Conservation (phyloP, 2,329 filamentous ascomycete genomes). For the Paecilomyces dactylethromorphus region DNA sequence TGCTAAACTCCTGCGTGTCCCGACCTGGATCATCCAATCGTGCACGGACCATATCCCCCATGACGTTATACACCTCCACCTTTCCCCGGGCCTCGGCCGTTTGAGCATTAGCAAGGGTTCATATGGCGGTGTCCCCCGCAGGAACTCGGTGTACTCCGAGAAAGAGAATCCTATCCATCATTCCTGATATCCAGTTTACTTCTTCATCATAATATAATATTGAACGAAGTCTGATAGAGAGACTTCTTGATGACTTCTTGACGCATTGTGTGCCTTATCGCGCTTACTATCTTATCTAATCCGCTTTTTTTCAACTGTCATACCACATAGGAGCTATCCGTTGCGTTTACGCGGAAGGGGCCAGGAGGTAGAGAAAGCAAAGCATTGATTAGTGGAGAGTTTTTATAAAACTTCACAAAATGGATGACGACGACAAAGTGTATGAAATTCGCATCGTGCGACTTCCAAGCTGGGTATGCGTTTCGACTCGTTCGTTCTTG, state of each 20-base stretch:
- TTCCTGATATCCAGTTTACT: too few species aligned
- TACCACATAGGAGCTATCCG: neutral
- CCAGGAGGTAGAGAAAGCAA: neutral
- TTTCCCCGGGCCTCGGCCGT: neutral
- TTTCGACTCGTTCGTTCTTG: neutral
- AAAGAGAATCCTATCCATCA: too few species aligned
- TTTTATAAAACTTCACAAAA: neutral
- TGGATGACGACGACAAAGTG: neutral
- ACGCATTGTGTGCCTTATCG: too few species aligned
- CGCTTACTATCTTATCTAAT: too few species aligned
- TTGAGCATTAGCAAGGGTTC: neutral
- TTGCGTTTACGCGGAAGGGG: neutral
- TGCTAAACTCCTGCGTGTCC: neutral
- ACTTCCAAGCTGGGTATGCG: neutral
- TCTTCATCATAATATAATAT: too few species aligned
- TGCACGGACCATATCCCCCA: neutral
- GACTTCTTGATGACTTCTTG: too few species aligned
- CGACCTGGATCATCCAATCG: neutral
- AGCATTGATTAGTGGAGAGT: neutral
- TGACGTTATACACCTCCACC: neutral
- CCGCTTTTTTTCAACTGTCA: too few species aligned
- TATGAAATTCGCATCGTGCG: neutral
- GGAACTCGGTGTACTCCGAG: too few species aligned
- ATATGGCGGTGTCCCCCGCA: neutral
- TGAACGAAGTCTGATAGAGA: too few species aligned